Conservation (phyloP, 2,329 filamentous ascomycete species). For the Fusarium sarcochroum region DNA sequence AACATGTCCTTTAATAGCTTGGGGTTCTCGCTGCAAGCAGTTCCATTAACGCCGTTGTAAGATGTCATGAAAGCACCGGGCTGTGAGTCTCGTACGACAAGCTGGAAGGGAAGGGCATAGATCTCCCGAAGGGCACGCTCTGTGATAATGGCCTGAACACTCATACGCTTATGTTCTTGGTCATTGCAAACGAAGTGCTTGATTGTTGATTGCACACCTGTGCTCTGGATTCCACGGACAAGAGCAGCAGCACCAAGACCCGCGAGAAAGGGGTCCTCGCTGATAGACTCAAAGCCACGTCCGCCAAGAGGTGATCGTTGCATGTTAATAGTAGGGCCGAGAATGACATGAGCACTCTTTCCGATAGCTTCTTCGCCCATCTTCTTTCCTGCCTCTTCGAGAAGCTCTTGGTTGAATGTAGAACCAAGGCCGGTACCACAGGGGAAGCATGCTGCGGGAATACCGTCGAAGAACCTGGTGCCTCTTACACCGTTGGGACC, state of each 20-base stretch:
- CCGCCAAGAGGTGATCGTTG: slow-evolving; percentile 72
- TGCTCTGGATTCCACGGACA: slow-evolving; percentile 68
- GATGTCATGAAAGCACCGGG: slow-evolving; percentile 71
- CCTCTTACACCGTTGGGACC: slow-evolving; percentile 79
- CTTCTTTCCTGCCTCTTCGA: slow-evolving; percentile 64
- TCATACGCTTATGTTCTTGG: slow-evolving; percentile 70
- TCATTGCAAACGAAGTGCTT: slow-evolving; percentile 76
- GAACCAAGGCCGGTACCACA: slow-evolving; percentile 71
- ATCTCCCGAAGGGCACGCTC: slow-evolving; percentile 71
- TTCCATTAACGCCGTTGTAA: slow-evolving; percentile 72
- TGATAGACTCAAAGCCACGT: slow-evolving; percentile 71
- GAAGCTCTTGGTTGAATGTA: slow-evolving; percentile 69
- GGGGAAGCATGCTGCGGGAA: slow-evolving; percentile 71
- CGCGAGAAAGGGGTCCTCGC: slow-evolving; percentile 70
- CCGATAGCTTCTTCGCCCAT: slow-evolving; percentile 68
- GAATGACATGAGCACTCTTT: slow-evolving; percentile 70
- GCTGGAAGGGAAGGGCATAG: slow-evolving; percentile 70
- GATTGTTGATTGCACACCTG: slow-evolving; percentile 68
- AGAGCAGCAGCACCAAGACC: slow-evolving; percentile 68
- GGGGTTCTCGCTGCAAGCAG: slow-evolving; percentile 67
- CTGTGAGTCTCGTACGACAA: slow-evolving; percentile 65
- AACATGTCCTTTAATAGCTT: slow-evolving; percentile 66
- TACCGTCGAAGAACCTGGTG: slow-evolving; percentile 76
- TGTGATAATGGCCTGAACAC: slow-evolving; percentile 68
- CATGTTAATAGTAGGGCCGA: slow-evolving; percentile 76